Percentiles rank a stretch among this genome's conserved stretches.
These are phyloP conservation scores for Apodospora peruviana DNA, from an alignment of 495 filamentous ascomycete genomes.

Conservation along the genomic window DNA sequence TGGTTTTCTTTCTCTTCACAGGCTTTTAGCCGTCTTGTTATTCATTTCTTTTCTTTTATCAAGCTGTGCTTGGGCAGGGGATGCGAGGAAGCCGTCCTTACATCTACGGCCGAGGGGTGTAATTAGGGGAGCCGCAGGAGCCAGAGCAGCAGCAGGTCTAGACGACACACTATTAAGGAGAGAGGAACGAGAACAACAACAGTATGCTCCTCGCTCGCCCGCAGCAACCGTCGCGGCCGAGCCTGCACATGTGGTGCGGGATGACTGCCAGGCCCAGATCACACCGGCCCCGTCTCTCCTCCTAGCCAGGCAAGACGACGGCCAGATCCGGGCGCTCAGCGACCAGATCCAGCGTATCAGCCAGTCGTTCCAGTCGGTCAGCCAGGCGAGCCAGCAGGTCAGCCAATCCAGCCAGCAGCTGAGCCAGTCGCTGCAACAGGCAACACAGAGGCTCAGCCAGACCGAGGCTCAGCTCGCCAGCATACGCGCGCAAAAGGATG, in stretches of 20 bases:
- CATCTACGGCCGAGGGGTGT: background rate
- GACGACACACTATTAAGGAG: background rate
- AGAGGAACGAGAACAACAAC: background rate
- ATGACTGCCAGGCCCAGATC: slow-evolving; percentile 8
- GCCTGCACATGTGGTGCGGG: no score
- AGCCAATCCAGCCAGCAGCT: slow-evolving; percentile 32
- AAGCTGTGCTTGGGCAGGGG: slow-evolving; percentile 18
- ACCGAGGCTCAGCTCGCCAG: slow-evolving; percentile 17
- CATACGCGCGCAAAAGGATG: slow-evolving; percentile 8
- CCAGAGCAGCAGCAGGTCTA: background rate
- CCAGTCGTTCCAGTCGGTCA: slow-evolving; percentile 25
- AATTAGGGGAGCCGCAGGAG: background rate
- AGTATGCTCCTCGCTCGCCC: background rate
- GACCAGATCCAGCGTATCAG: slow-evolving; percentile 25
- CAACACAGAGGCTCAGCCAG: slow-evolving; percentile 19
- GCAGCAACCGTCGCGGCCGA: no score
- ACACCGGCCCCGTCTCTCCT: slow-evolving; percentile 13
- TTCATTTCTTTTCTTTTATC: slow-evolving; percentile 6
- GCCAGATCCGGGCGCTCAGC: slow-evolving; percentile 36
- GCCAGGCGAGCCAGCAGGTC: slow-evolving; percentile 34
- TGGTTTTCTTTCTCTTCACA: slow-evolving; percentile 10
- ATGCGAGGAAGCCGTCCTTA: background rate
- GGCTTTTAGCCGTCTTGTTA: background rate
- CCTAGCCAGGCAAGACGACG: slow-evolving; percentile 25
- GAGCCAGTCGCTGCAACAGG: slow-evolving; percentile 24